Evolutionary conservation across 805 yeast genomes (phyloP).

Genomic region (Cyberlindnera subsufficiens): DNA sequence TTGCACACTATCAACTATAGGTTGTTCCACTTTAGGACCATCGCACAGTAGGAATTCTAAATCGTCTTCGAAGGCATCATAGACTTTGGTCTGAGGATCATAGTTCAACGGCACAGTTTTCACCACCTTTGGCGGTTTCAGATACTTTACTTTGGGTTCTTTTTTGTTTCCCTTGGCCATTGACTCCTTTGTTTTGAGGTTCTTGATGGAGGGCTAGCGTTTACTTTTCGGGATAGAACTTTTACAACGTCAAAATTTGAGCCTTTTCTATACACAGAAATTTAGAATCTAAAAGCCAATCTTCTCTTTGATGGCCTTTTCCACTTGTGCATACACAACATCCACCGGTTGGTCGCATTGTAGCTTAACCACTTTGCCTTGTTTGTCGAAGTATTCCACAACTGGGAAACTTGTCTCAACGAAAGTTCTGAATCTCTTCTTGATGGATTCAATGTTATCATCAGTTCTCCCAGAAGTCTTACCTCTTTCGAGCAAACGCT

Average conservation of each 20-base stretch:
- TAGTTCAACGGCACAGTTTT: constrained; percentile 1
- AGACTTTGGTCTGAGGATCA: constrained; percentile 14
- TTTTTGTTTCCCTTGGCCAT: constrained; percentile 8
- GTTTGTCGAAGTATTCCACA: constrained; percentile 71
- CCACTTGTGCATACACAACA: constrained; percentile 64
- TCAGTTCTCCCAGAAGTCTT: constrained; percentile 93
- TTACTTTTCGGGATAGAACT: too few relatives aligned
- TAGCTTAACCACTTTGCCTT: constrained; percentile 70
- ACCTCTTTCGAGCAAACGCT: constrained; percentile 82
- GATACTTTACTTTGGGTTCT: constrained; percentile 2
- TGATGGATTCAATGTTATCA: constrained; percentile 87
- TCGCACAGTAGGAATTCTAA: constrained; percentile 12
- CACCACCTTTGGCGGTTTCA: constrained; percentile 7
- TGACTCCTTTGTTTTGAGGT: neutral
- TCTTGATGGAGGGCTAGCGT: neutral
- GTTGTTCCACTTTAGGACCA: neutral
- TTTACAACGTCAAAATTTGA: neutral
- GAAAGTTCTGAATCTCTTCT: constrained; percentile 82
- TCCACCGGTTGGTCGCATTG: constrained; percentile 79
- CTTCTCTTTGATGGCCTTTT: constrained; percentile 51
- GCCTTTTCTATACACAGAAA: neutral
- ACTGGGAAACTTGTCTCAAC: constrained; percentile 92
- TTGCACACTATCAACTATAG: too few relatives aligned
- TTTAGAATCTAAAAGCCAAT: constrained; percentile 7
- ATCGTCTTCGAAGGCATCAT: constrained; percentile 16